Evolutionary conservation across 1,284 basidiomycete species (phyloP).

Genomic region (Ceratobasidium sp.): DNA sequence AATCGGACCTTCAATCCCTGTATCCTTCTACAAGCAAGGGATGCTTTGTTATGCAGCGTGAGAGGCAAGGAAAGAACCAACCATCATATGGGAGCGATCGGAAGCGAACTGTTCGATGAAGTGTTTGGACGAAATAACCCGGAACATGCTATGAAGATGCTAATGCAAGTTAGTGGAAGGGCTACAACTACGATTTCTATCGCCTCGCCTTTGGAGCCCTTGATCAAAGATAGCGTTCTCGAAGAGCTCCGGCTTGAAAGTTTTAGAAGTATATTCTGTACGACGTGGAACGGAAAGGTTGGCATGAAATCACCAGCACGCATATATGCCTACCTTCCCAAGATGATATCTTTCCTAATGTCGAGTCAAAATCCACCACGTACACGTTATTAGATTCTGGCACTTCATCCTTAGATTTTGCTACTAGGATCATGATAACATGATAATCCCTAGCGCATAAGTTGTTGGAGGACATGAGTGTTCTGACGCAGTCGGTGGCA

Average conservation of each 20-base stretch:
- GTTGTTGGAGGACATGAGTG: neutral
- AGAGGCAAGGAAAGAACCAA: too few species aligned
- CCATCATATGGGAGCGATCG: constrained; percentile 33
- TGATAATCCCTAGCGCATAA: constrained; percentile 23
- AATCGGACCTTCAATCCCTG: neutral
- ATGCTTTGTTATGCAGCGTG: too few species aligned
- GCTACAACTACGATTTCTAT: neutral
- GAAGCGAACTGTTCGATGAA: constrained; percentile 26
- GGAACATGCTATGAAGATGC: constrained; percentile 5
- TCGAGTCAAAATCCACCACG: constrained; percentile 35
- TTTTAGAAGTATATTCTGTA: constrained; percentile 15
- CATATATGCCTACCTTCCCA: constrained; percentile 36
- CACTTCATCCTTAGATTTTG: too few species aligned
- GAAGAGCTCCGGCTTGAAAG: constrained; percentile 18
- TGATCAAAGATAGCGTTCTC: neutral
- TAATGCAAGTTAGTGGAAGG: neutral
- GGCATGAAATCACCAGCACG: neutral
- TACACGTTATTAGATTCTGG: too few species aligned
- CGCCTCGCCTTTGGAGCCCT: constrained; percentile 12
- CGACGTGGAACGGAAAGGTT: neutral
- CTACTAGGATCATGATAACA: constrained; percentile 26
- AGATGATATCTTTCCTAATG: constrained; percentile 9
- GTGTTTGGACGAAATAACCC: constrained; percentile 14
- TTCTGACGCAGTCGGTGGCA: neutral
- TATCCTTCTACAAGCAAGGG: neutral